Base-by-base conservation (phyloP, 176 grass and related monocot genomes). In the Hordeum vulgare region DNA sequence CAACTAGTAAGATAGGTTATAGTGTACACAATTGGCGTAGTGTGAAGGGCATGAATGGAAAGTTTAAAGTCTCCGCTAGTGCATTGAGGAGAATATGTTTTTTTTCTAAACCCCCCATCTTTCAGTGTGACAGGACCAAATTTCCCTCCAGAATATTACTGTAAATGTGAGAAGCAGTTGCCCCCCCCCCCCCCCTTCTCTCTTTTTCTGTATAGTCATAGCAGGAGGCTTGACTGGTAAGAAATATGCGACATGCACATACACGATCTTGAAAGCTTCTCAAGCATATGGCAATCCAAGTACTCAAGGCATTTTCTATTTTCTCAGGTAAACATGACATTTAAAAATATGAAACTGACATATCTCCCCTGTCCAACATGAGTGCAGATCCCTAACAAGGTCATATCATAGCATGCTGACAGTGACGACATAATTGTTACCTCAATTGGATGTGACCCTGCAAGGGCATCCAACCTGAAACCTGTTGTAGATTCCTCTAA, bases 401-500 rank as follows among this genome's bases (percentile, higher is more conserved):
- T 44, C 47, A 66, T 66, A 56, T 71, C 25, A 64, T 71, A 63
- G 35, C 64, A 88, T 21, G 20, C 59, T 60, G 59, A 31, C 11
- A 53, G 70, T 13, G 61, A 70, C 31, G 11, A 59, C 53, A 40
- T 18, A 71, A 75, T 37, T 31, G 25, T 82, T 85, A 95, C 96
- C 96, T 98, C 93, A 87, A 98, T 98, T 74, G 96, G 93, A 89
- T 98, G 96, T 77, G 89, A 98, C 74, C 90, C 96, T 79, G 77
- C 87, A 70, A 98, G 91, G 77, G 93, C 91, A 92, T 98, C 96
- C 80, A 95, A 88, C 81, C 82, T 89, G 67, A 95, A 79, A 70
- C 93, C 93, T 67, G n/a, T 86, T 27, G 91, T 93, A 61, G 91
- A 86, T 71, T 95, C 91, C 45, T 91, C 89, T 31, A 98, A 85